phyloP scores from a whole-genome alignment of 768 basidiomycete species.

The Tulasnella sp. region DNA sequence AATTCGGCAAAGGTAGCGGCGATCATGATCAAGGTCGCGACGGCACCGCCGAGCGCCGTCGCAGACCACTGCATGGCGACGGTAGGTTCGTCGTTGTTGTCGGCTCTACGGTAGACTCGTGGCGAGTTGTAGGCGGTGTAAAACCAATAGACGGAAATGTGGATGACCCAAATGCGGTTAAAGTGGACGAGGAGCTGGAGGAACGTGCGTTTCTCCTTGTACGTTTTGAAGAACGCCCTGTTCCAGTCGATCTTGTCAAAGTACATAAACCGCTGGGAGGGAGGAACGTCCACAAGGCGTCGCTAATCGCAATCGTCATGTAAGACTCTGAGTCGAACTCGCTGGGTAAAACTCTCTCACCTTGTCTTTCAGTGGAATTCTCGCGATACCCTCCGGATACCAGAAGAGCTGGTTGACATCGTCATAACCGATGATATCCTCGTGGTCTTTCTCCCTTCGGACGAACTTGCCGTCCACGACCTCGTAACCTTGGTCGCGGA shows the following conservation, averaged over 20 bases:
- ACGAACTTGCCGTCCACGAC: constrained; percentile 93
- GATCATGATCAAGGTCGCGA: constrained; percentile 96
- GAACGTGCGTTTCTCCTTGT: constrained; percentile 94
- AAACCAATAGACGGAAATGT: constrained; percentile 88
- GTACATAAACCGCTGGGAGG: constrained; percentile 90
- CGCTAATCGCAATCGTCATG: constrained; percentile 37
- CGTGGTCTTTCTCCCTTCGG: constrained; percentile 84
- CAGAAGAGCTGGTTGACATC: constrained; percentile 99
- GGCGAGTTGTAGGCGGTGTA: constrained; percentile 94
- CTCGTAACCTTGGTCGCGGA: constrained; percentile 96
- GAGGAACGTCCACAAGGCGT: constrained; percentile 81
- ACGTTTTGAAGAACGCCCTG: constrained; percentile 96
- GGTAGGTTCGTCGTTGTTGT: constrained; percentile 23
- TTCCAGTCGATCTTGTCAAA: constrained; percentile 97
- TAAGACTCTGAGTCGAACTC: background rate
- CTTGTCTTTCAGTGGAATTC: constrained; percentile 82
- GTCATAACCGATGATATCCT: constrained; percentile 93
- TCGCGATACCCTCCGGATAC: constrained; percentile 97
- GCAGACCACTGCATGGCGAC: constrained; percentile 87
- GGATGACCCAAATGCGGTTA: constrained; percentile 98
- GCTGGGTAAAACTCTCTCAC: constrained; percentile 28
- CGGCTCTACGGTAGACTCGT: constrained; percentile 45
- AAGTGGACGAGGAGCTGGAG: constrained; percentile 98
- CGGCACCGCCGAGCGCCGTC: constrained; percentile 86
- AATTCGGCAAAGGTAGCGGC: constrained; percentile 89